phyloP scores from a whole-genome alignment of 2,329 filamentous ascomycete genomes.

The Aquanectria penicillioides region DNA sequence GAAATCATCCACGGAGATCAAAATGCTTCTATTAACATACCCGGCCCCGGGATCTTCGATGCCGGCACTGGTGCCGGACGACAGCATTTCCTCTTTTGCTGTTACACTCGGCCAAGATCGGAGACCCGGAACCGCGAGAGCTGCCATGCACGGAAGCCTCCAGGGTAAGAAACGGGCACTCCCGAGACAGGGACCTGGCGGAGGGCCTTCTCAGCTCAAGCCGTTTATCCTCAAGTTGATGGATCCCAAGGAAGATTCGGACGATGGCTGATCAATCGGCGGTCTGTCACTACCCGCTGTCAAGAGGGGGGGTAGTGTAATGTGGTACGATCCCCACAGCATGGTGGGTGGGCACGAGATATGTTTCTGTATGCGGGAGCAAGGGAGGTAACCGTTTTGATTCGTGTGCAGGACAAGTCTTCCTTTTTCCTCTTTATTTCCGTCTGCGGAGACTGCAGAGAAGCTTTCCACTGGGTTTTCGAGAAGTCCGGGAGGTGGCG shows the following conservation, averaged over 20 bases:
- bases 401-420: not conserved
- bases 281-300: not conserved
- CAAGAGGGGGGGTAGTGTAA: not conserved
- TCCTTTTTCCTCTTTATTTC: not conserved
- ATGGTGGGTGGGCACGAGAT: not conserved
- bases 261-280: not conserved
- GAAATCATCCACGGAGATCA: not conserved
- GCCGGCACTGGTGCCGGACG: constrained; percentile 10
- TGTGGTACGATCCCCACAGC: constrained; percentile 9
- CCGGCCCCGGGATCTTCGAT: not conserved
- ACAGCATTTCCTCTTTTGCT: constrained; percentile 6
- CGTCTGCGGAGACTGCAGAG: not conserved
- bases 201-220: constrained; percentile 18
- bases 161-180: not conserved
- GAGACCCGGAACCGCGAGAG: constrained; percentile 12
- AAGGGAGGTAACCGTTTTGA: not conserved
- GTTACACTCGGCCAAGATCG: constrained; percentile 12
- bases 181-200: constrained; percentile 8
- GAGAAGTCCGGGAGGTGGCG: not conserved
- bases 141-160: constrained; percentile 4
- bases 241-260: not conserved
- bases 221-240: constrained; percentile 20
- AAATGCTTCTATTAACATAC: constrained; percentile 25
- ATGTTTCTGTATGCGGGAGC: not conserved
- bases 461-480: not conserved